Evolutionary conservation across 31 red algal species (phyloP).

Genomic region (Porphyra umbilicalis): DNA sequence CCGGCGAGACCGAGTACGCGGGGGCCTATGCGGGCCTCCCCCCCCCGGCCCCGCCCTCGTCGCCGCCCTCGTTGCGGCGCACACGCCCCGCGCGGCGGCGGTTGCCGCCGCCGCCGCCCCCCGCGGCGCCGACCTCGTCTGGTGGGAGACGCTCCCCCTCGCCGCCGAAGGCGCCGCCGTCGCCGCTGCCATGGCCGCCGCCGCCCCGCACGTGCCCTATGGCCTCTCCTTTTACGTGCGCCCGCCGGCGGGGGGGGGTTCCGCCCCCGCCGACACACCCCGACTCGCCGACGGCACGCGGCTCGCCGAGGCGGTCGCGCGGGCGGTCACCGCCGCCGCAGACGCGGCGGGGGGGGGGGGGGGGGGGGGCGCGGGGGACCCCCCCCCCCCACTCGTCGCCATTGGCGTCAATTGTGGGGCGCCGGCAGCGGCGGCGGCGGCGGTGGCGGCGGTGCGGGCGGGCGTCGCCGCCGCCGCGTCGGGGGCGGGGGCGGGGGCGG

Average conservation of each 20-base stretch:
- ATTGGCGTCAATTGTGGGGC: not conserved
- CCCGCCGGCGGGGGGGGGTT: not conserved
- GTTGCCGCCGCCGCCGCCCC: not conserved
- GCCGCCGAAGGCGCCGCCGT: not conserved
- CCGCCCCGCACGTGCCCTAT: not conserved
- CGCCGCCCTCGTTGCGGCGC: not conserved
- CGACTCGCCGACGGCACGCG: not conserved
- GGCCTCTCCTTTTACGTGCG: not conserved
- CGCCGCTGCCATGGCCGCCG: not conserved
- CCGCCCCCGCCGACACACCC: not conserved
- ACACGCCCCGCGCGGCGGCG: not conserved
- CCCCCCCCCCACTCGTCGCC: not conserved
- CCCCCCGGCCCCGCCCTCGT: not conserved
- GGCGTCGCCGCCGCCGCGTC: not conserved
- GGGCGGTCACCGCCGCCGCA: not conserved
- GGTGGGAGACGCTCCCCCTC: not conserved
- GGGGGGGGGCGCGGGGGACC: no score
- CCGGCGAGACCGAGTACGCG: not conserved
- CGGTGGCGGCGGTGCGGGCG: not conserved
- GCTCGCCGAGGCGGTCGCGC: not conserved
- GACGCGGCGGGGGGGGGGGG: not conserved
- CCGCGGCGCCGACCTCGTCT: not conserved
- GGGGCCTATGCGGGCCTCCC: not conserved
- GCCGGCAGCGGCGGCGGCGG: not conserved
- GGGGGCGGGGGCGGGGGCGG: no score